A percentile compares a stretch with the other conserved stretches of the same genome.
These are phyloP conservation scores for Agrostemma githago DNA, from an alignment of 148 eudicot genomes.

Conservation along the genomic window DNA sequence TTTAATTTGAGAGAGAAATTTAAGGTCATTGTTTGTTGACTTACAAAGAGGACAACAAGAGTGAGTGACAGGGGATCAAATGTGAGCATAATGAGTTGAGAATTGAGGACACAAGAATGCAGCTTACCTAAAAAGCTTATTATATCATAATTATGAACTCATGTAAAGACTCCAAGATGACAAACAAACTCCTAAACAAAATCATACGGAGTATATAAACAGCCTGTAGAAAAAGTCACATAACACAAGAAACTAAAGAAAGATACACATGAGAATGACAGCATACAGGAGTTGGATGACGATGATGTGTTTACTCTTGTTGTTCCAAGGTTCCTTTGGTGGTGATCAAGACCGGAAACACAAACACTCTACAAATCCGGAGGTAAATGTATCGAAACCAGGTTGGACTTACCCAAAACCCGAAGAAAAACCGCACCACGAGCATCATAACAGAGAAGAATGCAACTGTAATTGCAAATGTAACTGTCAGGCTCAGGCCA, in stretches of 20 bases:
- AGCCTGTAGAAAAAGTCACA: background rate
- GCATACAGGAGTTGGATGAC: conserved; percentile 14
- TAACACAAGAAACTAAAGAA: background rate
- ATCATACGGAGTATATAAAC: background rate
- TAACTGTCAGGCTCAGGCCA: conserved; percentile 18
- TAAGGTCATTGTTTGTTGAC: background rate
- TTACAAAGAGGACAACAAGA: background rate
- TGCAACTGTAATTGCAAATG: conserved; percentile 31
- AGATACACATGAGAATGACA: conserved; percentile 6
- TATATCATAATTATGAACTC: conserved; percentile 14
- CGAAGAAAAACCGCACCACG: background rate
- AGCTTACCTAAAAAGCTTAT: conserved; percentile 20
- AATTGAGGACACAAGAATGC: conserved; percentile 24
- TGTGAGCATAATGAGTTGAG: background rate
- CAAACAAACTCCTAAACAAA: conserved; percentile 7
- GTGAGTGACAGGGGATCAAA: background rate
- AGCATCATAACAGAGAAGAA: conserved; percentile 4
- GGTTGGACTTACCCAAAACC: conserved; percentile 27
- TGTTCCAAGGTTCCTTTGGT: background rate
- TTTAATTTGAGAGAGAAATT: background rate
- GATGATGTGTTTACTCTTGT: conserved; percentile 14
- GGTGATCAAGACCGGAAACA: conserved; percentile 3
- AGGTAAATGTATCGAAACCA: conserved; percentile 25
- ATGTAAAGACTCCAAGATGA: conserved; percentile 27
- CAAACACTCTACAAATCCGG: background rate